These are phyloP conservation scores for Penicillium sp. DNA, from an alignment of 2,329 filamentous ascomycete species.

Conservation along the genomic window DNA sequence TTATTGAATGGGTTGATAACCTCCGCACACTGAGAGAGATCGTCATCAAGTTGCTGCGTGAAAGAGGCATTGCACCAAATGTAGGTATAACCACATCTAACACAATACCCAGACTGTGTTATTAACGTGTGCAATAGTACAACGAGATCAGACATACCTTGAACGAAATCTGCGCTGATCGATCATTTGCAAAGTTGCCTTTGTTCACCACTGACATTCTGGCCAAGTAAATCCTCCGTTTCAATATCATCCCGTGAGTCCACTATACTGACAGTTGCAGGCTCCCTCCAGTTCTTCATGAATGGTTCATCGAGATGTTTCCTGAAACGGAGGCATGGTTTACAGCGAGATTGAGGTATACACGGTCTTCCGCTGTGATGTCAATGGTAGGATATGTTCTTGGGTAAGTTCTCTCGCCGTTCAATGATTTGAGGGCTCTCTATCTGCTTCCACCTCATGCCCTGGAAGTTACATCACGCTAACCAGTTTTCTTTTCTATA, in stretches of 20 bases:
- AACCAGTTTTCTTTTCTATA: not conserved
- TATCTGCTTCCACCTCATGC: not conserved
- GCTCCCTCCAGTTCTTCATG: slow-evolving; percentile 75
- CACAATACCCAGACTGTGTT: not conserved
- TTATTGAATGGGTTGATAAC: slow-evolving; percentile 97
- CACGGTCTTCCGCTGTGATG: slow-evolving; percentile 92
- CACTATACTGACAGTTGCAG: slow-evolving; percentile 26
- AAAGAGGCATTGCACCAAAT: slow-evolving; percentile 56
- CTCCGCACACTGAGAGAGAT: slow-evolving; percentile 91
- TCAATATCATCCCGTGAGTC: not conserved
- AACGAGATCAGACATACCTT: slow-evolving; percentile 52
- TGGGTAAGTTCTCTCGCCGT: slow-evolving; percentile 38
- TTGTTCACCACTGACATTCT: slow-evolving; percentile 63
- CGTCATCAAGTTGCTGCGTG: slow-evolving; percentile 65
- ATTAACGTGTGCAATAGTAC: slow-evolving; percentile 46
- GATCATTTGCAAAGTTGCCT: slow-evolving; percentile 47
- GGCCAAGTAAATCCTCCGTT: slow-evolving; percentile 28
- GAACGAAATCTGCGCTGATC: slow-evolving; percentile 56
- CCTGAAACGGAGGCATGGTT: slow-evolving; percentile 91
- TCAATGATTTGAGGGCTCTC: not conserved
- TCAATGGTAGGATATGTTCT: slow-evolving; percentile 98
- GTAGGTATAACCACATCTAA: slow-evolving; percentile 23
- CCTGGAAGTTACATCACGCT: not conserved
- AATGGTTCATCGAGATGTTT: slow-evolving; percentile 95
- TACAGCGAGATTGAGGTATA: slow-evolving; percentile 75